Base-by-base conservation (phyloP, 225 moss, liverwort and hornwort species). In the Asterella californica region DNA sequence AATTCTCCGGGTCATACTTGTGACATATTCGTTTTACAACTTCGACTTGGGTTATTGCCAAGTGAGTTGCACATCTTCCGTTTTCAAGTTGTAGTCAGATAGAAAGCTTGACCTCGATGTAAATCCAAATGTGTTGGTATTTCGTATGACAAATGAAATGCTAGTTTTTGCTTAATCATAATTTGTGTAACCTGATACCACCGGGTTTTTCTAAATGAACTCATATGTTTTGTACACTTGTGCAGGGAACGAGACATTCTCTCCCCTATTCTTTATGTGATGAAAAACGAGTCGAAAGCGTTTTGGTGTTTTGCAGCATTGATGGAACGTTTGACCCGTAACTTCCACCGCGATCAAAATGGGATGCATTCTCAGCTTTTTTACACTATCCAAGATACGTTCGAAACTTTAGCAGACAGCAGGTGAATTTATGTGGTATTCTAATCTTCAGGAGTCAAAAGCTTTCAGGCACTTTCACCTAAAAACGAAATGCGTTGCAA, bases 21-120 rank as follows among this genome's bases (percentile, higher is more conserved):
- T 99, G 70, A 99, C 95, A 22, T 99, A 99, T 81, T 95, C 99
- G 2, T 99, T 99, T 79, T 99, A 90, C 79, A 95, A 99, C 87
- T 99, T 99, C 79, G 99, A 99, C 84, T 85, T 99, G 90, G 99
- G 99, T 76, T 99, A 99, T 74, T 99, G 99, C 81, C 99, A 99
- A 89, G 97, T 94, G 81, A 83, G 37, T 66, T 66, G 46, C 48
- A 30, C 11, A 27, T 19, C 24, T 46, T 32, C 15, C 64, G 30
- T 65, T n/a, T 15, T 7, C 45, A 37, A 10, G 30, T 19, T 65
- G 7, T 27, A 27, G 12, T 21, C 25, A 27, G 5, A 3, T 65
- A 10, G 14, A 2, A 61, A n/a, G 60, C n/a, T n/a, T n/a, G 42
- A 34, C 49, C 25, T 74, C n/a, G 25, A n/a, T n/a, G n/a, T n/a